Evolutionary conservation across 2,329 filamentous ascomycete species (phyloP), one percentile per base, ranked within the genome.

Genomic region (Pseudogymnoascus sp.): DNA sequence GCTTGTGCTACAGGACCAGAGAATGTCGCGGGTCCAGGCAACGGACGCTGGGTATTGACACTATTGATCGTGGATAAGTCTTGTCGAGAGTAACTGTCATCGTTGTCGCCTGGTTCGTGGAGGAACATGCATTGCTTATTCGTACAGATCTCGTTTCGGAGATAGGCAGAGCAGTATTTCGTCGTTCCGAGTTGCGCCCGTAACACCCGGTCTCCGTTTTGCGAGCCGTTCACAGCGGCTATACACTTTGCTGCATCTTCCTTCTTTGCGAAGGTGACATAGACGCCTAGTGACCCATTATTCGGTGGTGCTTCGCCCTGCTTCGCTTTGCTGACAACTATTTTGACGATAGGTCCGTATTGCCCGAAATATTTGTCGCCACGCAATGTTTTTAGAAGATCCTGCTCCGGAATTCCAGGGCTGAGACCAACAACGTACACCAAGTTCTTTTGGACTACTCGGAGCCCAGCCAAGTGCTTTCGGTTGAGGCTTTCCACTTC

Each of bases 111-210:
- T 38, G 94, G 89, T 74, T 99, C 95, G 71, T 99, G 94, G 58
- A 99, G 76, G 74, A 99, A 99, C 84, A 97, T 99, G 78, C 94
- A 99, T 65, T 94, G 93, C 59, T 92, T 86, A 70, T 99, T 99
- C 61, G 90, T 91, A 75, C 94, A 99, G 66, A 87, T 88, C 74
- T 99, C 94, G 67, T 95, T 91, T 62, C 95, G 89, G 16, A 99
- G 80, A 79, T 95, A 99, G 3, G 94, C 93, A 0, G 94, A 99
- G 74, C 94, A 99, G 74, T 99, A 99, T 73, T 99, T 99, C 4
- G 94, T 99, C 0, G 94, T 99, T 22, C 94, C 94, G 60, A 86
- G 75, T 70, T 85, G 86, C 3, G 84, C 92, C 78, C 90, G 87
- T 18, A 99, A 76, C 12, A 90, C 81, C 58, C 93, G 81, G 64